Base-by-base conservation (phyloP, 805 yeast genomes). In the Clavispora fructus region DNA sequence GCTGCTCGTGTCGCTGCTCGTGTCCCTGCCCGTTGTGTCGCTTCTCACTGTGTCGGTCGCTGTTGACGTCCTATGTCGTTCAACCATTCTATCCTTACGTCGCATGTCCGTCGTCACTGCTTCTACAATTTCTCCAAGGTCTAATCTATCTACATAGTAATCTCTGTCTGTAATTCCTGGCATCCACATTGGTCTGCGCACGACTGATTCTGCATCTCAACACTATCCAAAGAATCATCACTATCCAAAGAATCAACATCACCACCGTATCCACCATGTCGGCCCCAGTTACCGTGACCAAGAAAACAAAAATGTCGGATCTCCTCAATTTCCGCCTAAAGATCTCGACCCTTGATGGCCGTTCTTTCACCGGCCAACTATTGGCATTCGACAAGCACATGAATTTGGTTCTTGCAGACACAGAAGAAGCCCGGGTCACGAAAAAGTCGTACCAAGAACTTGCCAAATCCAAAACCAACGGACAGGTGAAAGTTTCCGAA, bases 341-440 rank as follows among this genome's bases (percentile, higher is more conserved):
- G 45, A 86, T 89, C 23, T 74, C 83, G 27, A 79, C 92, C 1
- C 63, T 79, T n/a, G 97, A 92, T 65, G 83, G 85, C 6, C 75
- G 95, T 38, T 83, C 80, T 39, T 79, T 87, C 53, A 73, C 82
- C 7, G 99, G 99, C 1, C 83, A 82, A 51, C 74, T 92, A 44
- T 66, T 91, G 51, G 90, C 98, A 7, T 92, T 88, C 63, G 99
- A 94, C 64, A 84, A 84, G 60, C 86, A 85, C 61, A 83, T 91
- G 84, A 92, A 92, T 63, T 61, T 92, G 14, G 96, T 94, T 12
- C 68, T 92, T 29, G 77, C 86, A 11, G 94, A 91, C 52, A 79
- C 94, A 37, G 90, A 87, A 57, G 99, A 92, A 61, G 81, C 81
- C 57, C 74, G 97, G 53, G 65, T 83, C 10, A 82, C 95, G 5